Evolutionary conservation across 2,329 filamentous ascomycete genomes (phyloP).

Genomic region (Aspergillus viridinutans): DNA sequence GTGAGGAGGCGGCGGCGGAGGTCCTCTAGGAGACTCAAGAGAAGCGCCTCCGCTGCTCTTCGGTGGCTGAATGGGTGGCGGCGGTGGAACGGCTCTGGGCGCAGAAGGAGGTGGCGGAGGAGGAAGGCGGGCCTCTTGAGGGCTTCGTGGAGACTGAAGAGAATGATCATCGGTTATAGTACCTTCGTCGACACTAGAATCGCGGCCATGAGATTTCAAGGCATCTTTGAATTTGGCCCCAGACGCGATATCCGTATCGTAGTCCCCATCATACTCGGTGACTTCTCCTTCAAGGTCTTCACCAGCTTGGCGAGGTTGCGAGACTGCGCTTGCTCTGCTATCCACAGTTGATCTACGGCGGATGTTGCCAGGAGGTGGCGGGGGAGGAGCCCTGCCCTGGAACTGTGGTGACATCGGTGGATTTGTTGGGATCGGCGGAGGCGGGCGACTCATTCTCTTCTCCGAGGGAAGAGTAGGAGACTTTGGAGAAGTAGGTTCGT

Average conservation of each 20-base stretch:
- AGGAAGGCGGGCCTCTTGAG: slow-evolving; percentile 34
- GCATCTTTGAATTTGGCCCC: slow-evolving; percentile 92
- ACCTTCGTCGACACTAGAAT: slow-evolving; percentile 70
- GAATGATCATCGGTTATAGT: slow-evolving; percentile 54
- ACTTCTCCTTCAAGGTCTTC: slow-evolving; percentile 71
- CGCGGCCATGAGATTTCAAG: slow-evolving; percentile 73
- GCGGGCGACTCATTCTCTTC: slow-evolving; percentile 41
- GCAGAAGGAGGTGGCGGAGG: slow-evolving; percentile 55
- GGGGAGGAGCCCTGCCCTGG: slow-evolving; percentile 63
- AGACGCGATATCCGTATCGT: slow-evolving; percentile 96
- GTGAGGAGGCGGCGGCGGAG: slow-evolving; percentile 44
- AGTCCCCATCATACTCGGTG: slow-evolving; percentile 95
- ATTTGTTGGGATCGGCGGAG: slow-evolving; percentile 38
- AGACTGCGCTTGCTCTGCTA: slow-evolving; percentile 38
- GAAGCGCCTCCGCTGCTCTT: slow-evolving; percentile 39
- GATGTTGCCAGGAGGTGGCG: slow-evolving; percentile 50
- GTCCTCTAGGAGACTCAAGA: slow-evolving; percentile 30
- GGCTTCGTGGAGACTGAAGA: slow-evolving; percentile 43
- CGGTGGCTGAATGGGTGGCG: slow-evolving; percentile 59
- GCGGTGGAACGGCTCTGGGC: slow-evolving; percentile 61
- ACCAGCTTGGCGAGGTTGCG: slow-evolving; percentile 47
- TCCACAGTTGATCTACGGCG: slow-evolving; percentile 60
- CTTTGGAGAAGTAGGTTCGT: slow-evolving; percentile 42
- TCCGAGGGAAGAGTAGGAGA: slow-evolving; percentile 31
- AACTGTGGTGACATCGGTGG: slow-evolving; percentile 31